Base-by-base conservation (phyloP, 805 yeast genomes). In the Metschnikowia cubensis region DNA sequence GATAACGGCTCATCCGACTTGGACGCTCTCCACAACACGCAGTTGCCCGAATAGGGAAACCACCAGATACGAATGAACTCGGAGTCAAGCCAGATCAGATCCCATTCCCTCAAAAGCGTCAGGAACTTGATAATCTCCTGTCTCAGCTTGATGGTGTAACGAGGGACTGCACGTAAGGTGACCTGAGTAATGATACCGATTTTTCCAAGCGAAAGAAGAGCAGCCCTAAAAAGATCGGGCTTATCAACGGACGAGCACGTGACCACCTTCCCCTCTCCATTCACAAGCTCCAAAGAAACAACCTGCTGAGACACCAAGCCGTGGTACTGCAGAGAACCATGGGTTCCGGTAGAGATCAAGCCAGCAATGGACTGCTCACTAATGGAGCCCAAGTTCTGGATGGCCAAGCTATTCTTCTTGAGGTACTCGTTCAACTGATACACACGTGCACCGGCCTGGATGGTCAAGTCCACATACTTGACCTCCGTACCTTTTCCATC, bases 31-130 rank as follows among this genome's bases (percentile, higher is more conserved):
- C 98, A 92, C 44, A 90, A 73, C 32, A 90, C 83, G 73, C 96
- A 88, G 62, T 85, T 85, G 46, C 82, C 80, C 15, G 94, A 77
- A 67, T 92, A 94, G 1, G 99, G 98, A 68, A 87, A 94, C 98
- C 98, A 94, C 97, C 98, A 92, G 45, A 90, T 81, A 56, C 98
- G 81, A 42, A 90, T 85, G 62, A 83, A 92, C 69, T 92, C 99
- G n/a, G 89, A 79, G 42, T 89, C 83, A 3, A 87, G 81, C 96
- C 97, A 92, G 41, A 92, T 68, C 13, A 75, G 74, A 57, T 86
- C 89, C 89, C 96, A 89, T 52, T 81, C 74, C 13, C 74, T 70
- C 58, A 92, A 68, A 21, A 92, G 70, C 6, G 89, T 81, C 21
- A 85, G 86, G 61, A 92, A 89, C 25, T 82, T 73, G 59, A 92